A percentile compares a stretch with the other conserved stretches of the same genome.
phyloP scores from a whole-genome alignment of 1,284 basidiomycete species.

The Puccinia sorghi region DNA sequence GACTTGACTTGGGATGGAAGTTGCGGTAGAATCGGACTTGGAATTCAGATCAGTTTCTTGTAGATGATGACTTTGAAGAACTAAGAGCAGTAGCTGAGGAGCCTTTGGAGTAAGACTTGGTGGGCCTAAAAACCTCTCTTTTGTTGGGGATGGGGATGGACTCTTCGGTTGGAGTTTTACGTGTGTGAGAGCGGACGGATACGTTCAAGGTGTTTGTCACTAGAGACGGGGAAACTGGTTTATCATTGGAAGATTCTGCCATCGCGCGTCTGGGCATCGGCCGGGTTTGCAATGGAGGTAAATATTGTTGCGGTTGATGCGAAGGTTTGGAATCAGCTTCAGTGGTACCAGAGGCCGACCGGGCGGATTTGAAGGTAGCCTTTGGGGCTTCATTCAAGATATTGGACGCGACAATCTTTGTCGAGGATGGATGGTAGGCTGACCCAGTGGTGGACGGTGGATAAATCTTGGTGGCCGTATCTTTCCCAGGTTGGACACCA shows the following conservation, averaged over 20 bases:
- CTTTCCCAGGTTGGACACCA: constrained; percentile 15
- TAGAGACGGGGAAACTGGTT: not conserved
- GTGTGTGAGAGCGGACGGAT: constrained; percentile 21
- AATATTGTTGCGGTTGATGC: not conserved
- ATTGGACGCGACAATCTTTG: constrained; percentile 5
- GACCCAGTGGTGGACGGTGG: not conserved
- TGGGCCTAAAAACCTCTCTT: constrained; percentile 28
- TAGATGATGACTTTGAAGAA: constrained; percentile 19
- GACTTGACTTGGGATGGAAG: not conserved
- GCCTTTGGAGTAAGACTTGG: constrained; percentile 10
- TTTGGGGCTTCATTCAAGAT: not conserved
- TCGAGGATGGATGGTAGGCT: not conserved
- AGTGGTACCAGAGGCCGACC: constrained; percentile 10
- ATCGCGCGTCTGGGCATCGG: constrained; percentile 17
- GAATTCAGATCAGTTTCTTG: constrained; percentile 8
- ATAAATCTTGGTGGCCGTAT: not conserved
- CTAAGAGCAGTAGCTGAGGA: not conserved
- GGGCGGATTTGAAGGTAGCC: constrained; percentile 24
- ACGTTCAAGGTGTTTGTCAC: constrained; percentile 17
- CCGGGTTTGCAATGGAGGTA: constrained; percentile 10
- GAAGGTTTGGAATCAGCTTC: constrained; percentile 14
- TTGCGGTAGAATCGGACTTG: not conserved
- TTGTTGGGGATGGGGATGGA: not conserved
- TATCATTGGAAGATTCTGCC: constrained; percentile 12
- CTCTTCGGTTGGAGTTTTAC: constrained; percentile 8